Evolutionary conservation across 164 flowering plant genomes (phyloP), one percentile per base, ranked within the genome.

Genomic region (Liquidambar formosana): DNA sequence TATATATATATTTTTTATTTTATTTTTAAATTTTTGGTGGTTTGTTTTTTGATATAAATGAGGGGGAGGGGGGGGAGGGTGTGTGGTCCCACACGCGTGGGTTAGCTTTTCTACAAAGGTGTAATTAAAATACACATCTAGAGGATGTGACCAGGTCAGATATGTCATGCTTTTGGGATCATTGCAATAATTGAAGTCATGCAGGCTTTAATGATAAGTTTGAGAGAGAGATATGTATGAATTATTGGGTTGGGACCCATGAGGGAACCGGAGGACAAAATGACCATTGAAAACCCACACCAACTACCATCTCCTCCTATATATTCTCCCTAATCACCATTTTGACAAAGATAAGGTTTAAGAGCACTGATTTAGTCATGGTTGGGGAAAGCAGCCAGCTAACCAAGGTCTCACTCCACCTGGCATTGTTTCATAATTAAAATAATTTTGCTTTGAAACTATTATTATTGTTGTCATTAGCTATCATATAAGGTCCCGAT

Each of bases 111-210:
- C 27, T 10, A 8, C 60, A 23, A 64, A 49, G 57, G 23, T 21
- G 63, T 46, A 51, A 67, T 66, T 49, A 79, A 75, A 75, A 65
- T 53, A 33, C 61, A 67, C 77, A 75, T 79, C 72, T 28, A 69
- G 75, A 75, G 71, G 76, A 51, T 69, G 71, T 75, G 84, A 66
- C 60, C 47, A 61, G 84, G 86, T 78, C 84, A 79, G 85, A 82
- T 69, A 69, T 88, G 96, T 84, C 91, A 83, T 83, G 91, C 93
- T 88, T 85, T 87, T 81, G 82, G 91, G 96, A 81, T 87, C 91
- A 83, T 83, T 78, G 90, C 89, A 90, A 88, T 90, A 33, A 88
- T 90, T 88, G 91, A 83, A 88, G 71, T 82, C 89, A 86, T 84
- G 95, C 92, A 82, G 80, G 70, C 83, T 75, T 86, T 80, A 83